Evolutionary conservation across 2,329 filamentous ascomycete genomes (phyloP), one percentile per base, ranked within the genome.

Genomic region (Pseudocercospora musae): DNA sequence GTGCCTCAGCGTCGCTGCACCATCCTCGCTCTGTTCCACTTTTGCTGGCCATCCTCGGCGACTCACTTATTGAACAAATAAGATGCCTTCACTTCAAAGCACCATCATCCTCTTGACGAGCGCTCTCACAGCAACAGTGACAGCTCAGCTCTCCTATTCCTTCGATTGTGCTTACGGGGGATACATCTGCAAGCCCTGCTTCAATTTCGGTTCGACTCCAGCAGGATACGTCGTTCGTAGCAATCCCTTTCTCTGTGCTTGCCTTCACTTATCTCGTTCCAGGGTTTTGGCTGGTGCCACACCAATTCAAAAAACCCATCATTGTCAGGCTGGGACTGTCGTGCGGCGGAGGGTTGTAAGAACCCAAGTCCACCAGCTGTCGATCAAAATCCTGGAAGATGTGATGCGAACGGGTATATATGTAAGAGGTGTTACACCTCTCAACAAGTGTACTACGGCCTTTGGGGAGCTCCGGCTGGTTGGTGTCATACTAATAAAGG

Each of bases 251-350:
- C 44, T 48, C 11, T 33, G 3, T 33, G 1, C 31, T 10, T 15
- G 11, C 31, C 31, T 10, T 33, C 31, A 33, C 31, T 33, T 5
- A 9, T 53, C 27, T 33, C 31, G 31, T 13, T 1, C 11, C 23
- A 53, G 25, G 52, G 52, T 23, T 54, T 18, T 25, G 52, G 52
- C n/a, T 54, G 52, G 52, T 54, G 52, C n/a, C 52, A 54, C 27
- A 54, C 52, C 27, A 37, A 54, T 15, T 33, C 13, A 8, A 20
- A 54, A 13, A 23, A 37, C 18, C 27, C 52, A 23, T 20, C 52
- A 18, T 13, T 27, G 15, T 33, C 52, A 5, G 52, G 52, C 3
- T 54, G 27, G 52, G 52, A 37, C 5, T 50, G 46, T 25, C 46
- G 52, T 33, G 52, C 52, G 7, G 52, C 52, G 21, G 52, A 54